Percentiles rank a stretch among this genome's conserved stretches.
Conservation (phyloP, 192 early-diverging fungal genomes). For the Podila clonocystis region DNA sequence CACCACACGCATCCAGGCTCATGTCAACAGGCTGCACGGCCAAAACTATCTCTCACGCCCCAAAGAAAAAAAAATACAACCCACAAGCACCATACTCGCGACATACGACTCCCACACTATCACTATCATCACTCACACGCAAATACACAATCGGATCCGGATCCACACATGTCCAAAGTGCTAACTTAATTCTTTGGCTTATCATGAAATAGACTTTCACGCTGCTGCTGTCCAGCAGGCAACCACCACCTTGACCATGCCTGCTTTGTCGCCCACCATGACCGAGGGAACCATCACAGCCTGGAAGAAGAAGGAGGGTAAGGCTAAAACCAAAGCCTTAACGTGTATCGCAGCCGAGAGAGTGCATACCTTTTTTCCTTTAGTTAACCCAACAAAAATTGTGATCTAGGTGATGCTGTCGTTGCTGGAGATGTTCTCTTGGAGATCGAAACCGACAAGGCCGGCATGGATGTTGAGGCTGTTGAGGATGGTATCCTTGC, state of each 20-base stretch:
- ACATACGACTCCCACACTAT: background rate
- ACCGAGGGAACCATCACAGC: slow-evolving; percentile 92
- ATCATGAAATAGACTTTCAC: slow-evolving; percentile 53
- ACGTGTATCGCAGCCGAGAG: background rate
- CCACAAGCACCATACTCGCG: background rate
- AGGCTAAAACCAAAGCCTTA: background rate
- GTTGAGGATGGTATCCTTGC: slow-evolving; percentile 96
- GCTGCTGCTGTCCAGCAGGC: slow-evolving; percentile 58
- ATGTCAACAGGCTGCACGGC: background rate
- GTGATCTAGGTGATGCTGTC: slow-evolving; percentile 78
- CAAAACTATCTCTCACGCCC: background rate
- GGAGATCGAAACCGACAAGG: slow-evolving; percentile 98
- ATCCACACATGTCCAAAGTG: background rate
- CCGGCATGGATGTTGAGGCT: slow-evolving; percentile 98
- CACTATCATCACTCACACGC: background rate
- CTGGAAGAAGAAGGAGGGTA: slow-evolving; percentile 90
- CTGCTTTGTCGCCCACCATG: slow-evolving; percentile 98
- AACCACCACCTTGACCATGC: slow-evolving; percentile 79
- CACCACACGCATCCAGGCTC: background rate
- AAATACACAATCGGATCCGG: background rate
- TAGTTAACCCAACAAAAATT: background rate
- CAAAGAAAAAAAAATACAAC: background rate
- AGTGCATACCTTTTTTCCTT: background rate
- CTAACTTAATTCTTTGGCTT: background rate
- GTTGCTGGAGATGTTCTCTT: slow-evolving; percentile 91